A percentile compares a stretch with the other conserved stretches of the same genome.
Conservation (phyloP, 805 yeast genomes). For the Candida nonsorbophila region DNA sequence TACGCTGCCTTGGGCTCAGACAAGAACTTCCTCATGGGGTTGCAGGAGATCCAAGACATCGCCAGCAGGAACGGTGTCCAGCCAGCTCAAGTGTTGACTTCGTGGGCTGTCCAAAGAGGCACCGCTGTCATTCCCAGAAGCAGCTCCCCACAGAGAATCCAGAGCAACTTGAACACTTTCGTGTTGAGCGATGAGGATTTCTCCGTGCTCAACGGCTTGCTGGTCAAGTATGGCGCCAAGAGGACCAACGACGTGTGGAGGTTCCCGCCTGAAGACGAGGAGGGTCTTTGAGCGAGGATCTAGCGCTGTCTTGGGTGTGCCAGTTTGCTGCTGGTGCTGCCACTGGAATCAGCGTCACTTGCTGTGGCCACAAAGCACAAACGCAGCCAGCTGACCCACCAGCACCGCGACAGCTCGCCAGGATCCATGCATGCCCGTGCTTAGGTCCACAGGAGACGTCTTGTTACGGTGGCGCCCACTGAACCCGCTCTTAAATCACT, state of each 20-base stretch:
- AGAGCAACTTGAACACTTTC: slow-evolving; percentile 46
- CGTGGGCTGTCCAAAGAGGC: slow-evolving; percentile 82
- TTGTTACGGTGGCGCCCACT: no score
- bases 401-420: no score
- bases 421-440: no score
- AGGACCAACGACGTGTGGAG: slow-evolving; percentile 8
- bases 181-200: slow-evolving; percentile 28
- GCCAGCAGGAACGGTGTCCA: slow-evolving; percentile 52
- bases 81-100: slow-evolving; percentile 63
- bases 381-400: no score
- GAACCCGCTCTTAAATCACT: no score
- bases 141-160: slow-evolving; percentile 56
- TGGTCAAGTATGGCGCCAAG: slow-evolving; percentile 5
- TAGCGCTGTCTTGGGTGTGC: neutral
- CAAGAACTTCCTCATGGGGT: slow-evolving; percentile 63
- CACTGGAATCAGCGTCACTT: no score
- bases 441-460: no score
- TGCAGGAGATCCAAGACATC: slow-evolving; percentile 46
- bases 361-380: no score
- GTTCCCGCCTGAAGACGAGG: slow-evolving; percentile 2
- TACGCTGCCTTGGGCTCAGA: slow-evolving; percentile 85
- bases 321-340: neutral
- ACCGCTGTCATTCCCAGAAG: slow-evolving; percentile 79
- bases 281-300: slow-evolving; percentile 1
- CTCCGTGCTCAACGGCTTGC: slow-evolving; percentile 4